These are phyloP conservation scores for Talaromyces adpressus DNA, from an alignment of 495 filamentous ascomycete species.

Conservation along the genomic window DNA sequence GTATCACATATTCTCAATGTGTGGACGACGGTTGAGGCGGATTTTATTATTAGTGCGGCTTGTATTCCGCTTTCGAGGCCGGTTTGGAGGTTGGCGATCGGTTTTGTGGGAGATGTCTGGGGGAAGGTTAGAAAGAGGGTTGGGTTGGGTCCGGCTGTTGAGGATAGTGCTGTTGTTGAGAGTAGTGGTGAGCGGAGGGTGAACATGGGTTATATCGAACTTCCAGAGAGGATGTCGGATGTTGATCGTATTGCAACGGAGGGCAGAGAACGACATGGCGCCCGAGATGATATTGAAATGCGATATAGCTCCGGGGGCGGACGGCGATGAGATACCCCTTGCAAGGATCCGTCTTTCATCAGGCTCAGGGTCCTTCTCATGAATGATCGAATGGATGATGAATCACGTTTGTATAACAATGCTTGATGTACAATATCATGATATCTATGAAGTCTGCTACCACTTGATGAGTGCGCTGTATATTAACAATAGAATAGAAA, in stretches of 20 bases:
- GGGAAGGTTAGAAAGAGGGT: neutral
- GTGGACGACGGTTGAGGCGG: neutral
- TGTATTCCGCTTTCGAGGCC: slow-evolving; percentile 4
- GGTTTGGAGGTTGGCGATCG: neutral
- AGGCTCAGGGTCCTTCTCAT: neutral
- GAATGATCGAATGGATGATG: neutral
- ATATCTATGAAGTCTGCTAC: no score
- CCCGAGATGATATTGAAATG: neutral
- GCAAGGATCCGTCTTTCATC: neutral
- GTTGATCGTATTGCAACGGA: neutral
- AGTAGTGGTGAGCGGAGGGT: neutral
- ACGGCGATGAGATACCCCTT: neutral
- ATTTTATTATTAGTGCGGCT: neutral
- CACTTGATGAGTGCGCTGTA: no score
- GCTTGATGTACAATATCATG: neutral
- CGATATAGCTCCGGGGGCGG: neutral
- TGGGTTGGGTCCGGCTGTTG: slow-evolving; percentile 1
- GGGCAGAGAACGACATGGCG: neutral
- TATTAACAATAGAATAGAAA: neutral
- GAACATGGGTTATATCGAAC: neutral
- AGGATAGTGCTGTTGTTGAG: neutral
- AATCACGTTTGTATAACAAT: neutral
- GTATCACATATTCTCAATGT: neutral
- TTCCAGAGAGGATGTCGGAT: neutral
- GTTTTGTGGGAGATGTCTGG: neutral